Evolutionary conservation across 306 rosid species (phyloP).

Genomic region (Carpinus viminea): DNA sequence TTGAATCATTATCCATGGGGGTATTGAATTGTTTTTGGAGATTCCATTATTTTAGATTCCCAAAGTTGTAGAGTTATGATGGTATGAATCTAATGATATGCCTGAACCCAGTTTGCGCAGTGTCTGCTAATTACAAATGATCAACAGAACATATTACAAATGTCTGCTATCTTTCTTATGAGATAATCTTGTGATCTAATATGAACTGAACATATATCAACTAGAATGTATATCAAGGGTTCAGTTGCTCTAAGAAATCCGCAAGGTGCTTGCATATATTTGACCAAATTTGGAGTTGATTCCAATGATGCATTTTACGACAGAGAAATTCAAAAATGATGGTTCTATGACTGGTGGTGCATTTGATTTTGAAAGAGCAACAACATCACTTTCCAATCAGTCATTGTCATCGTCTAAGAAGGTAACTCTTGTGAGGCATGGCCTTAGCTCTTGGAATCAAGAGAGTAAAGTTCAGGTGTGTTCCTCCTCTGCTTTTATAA

Average conservation of each 20-base stretch:
- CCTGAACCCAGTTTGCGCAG: neutral
- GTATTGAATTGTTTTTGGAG: neutral
- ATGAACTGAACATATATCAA: neutral
- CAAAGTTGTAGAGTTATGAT: neutral
- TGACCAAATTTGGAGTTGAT: neutral
- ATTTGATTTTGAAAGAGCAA: conserved; percentile 61
- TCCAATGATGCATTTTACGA: conserved; percentile 5
- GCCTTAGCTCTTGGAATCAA: conserved; percentile 47
- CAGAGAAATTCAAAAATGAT: conserved; percentile 45
- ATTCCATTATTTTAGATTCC: neutral
- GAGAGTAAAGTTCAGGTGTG: too few species aligned
- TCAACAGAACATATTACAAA: neutral
- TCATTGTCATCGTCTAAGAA: conserved; percentile 60
- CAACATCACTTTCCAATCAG: conserved; percentile 53
- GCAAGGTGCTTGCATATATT: neutral
- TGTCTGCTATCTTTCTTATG: neutral
- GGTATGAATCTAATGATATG: conserved; percentile 3
- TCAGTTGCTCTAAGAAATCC: neutral
- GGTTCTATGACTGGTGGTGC: conserved; percentile 66
- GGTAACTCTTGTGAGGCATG: conserved; percentile 68
- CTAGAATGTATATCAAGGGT: neutral
- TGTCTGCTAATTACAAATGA: neutral
- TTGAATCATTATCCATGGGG: neutral
- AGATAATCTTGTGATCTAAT: neutral
- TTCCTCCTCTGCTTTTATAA: too few species aligned